Conservation (phyloP, 73 alveolate genomes). For the Paramecium bursaria region DNA sequence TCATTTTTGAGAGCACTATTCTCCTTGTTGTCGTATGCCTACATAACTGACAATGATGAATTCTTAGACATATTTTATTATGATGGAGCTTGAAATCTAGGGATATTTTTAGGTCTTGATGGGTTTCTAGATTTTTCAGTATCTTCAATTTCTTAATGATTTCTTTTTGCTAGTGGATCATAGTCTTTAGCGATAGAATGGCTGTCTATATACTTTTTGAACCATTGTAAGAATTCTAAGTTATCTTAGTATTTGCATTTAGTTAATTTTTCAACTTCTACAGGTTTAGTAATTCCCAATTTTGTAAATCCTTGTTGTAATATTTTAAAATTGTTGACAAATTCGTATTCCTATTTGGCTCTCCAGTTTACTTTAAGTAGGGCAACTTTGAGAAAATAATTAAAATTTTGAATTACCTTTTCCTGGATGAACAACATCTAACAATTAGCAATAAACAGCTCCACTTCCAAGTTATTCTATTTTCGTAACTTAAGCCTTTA, state of each 20-base stretch:
- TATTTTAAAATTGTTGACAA: slow-evolving; percentile 64
- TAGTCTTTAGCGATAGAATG: slow-evolving; percentile 63
- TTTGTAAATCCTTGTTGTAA: slow-evolving; percentile 55
- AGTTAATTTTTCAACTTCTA: slow-evolving; percentile 64
- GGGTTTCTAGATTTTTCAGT: slow-evolving; percentile 55
- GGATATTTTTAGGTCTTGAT: slow-evolving; percentile 42
- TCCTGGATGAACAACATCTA: slow-evolving; percentile 63
- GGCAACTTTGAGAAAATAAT: not conserved
- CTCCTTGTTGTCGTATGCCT: not conserved
- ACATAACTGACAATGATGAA: slow-evolving; percentile 32
- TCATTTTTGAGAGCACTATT: slow-evolving; percentile 4
- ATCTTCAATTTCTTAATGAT: slow-evolving; percentile 58
- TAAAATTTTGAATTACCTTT: slow-evolving; percentile 13
- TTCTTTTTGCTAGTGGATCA: slow-evolving; percentile 59
- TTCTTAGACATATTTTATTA: slow-evolving; percentile 48
- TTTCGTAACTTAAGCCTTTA: slow-evolving; percentile 40
- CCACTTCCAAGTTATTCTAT: slow-evolving; percentile 69
- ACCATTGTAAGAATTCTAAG: slow-evolving; percentile 66
- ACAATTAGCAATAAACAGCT: slow-evolving; percentile 62
- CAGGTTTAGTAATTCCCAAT: slow-evolving; percentile 60
- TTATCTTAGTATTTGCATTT: slow-evolving; percentile 68
- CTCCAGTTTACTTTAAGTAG: slow-evolving; percentile 66
- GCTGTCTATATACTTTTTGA: slow-evolving; percentile 52
- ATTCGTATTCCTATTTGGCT: slow-evolving; percentile 69
- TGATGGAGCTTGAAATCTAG: slow-evolving; percentile 15